Conservation (phyloP, 441 rosid genomes). For the Lepidium campestre region DNA sequence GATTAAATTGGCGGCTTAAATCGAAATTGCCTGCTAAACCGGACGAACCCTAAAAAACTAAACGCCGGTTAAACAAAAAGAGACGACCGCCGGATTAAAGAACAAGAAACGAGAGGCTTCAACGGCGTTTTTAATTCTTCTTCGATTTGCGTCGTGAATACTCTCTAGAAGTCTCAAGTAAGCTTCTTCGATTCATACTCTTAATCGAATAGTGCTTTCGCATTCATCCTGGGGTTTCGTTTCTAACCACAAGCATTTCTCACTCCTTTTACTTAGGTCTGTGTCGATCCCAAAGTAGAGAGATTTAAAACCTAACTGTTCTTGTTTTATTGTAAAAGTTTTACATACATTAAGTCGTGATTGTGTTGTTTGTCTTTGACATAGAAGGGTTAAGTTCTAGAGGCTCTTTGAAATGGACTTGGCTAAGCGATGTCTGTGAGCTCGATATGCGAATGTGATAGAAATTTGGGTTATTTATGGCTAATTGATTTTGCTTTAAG, state of each 20-base stretch:
- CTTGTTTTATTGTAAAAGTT: neutral
- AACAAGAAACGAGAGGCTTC: neutral
- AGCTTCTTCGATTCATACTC: constrained; percentile 16
- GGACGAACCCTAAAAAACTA: constrained; percentile 20
- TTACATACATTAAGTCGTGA: neutral
- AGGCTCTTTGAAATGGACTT: neutral
- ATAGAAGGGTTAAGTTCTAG: neutral
- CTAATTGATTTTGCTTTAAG: neutral
- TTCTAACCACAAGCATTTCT: neutral
- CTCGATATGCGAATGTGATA: neutral
- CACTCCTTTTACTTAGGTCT: neutral
- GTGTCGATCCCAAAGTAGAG: constrained; percentile 8
- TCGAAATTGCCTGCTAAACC: neutral
- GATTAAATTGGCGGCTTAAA: neutral
- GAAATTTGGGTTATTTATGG: neutral
- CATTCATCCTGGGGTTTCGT: neutral
- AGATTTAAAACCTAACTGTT: neutral
- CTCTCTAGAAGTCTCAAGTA: neutral
- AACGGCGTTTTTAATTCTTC: constrained; percentile 1
- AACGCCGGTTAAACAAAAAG: constrained; percentile 14
- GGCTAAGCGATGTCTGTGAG: neutral
- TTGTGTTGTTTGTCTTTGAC: neutral
- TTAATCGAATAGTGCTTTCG: neutral
- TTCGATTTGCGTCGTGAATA: neutral
- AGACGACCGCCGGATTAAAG: neutral